Evolutionary conservation across 768 basidiomycete species (phyloP), one percentile per base, ranked within the genome.

Genomic region (Amanita molliuscula): DNA sequence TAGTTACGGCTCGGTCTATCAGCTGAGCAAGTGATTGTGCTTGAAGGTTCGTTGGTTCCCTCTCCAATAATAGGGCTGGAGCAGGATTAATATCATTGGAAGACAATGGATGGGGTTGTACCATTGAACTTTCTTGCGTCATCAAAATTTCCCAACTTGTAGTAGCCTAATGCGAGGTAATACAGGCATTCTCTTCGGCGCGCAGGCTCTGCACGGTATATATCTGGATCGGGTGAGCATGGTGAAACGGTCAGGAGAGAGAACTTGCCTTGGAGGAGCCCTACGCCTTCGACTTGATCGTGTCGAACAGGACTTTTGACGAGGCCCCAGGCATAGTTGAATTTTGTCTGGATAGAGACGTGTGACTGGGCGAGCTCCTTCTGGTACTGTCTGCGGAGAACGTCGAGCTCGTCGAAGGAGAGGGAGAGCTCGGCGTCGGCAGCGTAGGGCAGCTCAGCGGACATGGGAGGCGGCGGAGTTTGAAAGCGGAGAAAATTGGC

Each of bases 311-410:
- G 88, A 58, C 88, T 90, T 73, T 98, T 98, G 47, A 98, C 89
- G 28, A 95, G 73, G 2, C 95, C 95, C 95, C 95, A 96, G 35
- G 90, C 81, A 66, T 86, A 94, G 70, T 98, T 98, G 73, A 99
- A 99, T 64, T 91, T 94, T 35, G 93, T 95, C 69, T 99, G 96
- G 6, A 84, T 78, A 8, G 90, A 91, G 52, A 96, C 77, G 65
- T 95, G 92, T 44, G 80, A 76, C 55, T 91, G 84, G 0, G 77
- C 72, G 16, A 81, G 71, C 64, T 99, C 95, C 65, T 83, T 91
- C 74, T 90, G 79, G 67, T 95, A 94, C 61, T 98, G 94, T 51
- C 76, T 59, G 52, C 83, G 73, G 37, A 97, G 71, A 3, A 97
- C 92, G 68, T 92, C 85, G 25, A 96, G 76, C 66, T 97, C 93